Conservation (phyloP, 78 protist genomes). For the Emiliania huxleyi region DNA sequence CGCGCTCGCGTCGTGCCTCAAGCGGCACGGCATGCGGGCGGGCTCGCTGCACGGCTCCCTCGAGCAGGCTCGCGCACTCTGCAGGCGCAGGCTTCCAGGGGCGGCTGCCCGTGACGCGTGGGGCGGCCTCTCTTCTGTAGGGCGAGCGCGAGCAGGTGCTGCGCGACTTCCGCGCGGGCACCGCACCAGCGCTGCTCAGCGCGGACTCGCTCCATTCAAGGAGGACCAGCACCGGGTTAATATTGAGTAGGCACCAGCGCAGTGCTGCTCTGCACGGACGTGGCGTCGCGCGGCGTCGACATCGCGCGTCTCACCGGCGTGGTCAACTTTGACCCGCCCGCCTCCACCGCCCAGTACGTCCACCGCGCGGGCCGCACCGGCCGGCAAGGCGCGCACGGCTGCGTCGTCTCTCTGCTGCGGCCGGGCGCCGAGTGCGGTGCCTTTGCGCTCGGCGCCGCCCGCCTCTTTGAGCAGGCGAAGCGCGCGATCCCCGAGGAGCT, state of each 20-base stretch:
- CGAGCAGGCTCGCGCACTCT: too few relatives aligned
- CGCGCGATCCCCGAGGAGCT: too few relatives aligned
- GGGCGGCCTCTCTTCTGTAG: too few relatives aligned
- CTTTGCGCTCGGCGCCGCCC: too few relatives aligned
- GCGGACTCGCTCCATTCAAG: too few relatives aligned
- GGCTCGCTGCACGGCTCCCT: neutral
- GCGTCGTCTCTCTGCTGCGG: neutral
- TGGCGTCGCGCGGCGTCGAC: conserved; percentile 57
- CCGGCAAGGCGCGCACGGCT: conserved; percentile 11
- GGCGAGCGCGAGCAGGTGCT: neutral
- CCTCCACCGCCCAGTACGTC: conserved; percentile 40
- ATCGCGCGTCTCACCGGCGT: conserved; percentile 50
- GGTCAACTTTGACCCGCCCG: conserved; percentile 62
- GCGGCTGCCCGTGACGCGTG: too few relatives aligned
- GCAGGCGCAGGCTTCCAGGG: too few relatives aligned
- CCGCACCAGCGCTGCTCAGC: too few relatives aligned
- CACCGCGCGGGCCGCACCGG: conserved; percentile 68
- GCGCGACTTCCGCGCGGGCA: neutral
- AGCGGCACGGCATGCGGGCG: neutral
- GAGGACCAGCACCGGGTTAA: too few relatives aligned
- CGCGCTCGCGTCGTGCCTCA: neutral
- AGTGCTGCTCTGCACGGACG: conserved; percentile 37
- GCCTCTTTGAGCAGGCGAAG: too few relatives aligned
- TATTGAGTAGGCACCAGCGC: too few relatives aligned
- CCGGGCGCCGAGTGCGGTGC: neutral